phyloP scores from a whole-genome alignment of 2,329 filamentous ascomycete species.

The Pochonia chlamydosporia region DNA sequence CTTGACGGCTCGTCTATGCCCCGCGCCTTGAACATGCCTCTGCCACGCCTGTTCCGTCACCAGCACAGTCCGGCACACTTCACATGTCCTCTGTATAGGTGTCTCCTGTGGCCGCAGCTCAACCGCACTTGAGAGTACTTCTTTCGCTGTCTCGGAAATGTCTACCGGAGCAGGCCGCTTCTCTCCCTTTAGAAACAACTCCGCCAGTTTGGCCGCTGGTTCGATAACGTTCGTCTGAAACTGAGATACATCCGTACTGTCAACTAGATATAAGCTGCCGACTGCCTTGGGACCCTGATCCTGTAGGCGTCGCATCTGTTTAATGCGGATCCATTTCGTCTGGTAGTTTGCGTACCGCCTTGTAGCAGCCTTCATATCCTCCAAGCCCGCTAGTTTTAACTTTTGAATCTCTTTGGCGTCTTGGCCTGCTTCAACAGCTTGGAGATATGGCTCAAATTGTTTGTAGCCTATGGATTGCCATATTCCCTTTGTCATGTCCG shows the following conservation, averaged over 20 bases:
- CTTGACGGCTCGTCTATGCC: conserved; percentile 27
- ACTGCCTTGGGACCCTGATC: conserved; percentile 45
- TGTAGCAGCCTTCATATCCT: conserved; percentile 75
- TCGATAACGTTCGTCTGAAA: conserved; percentile 61
- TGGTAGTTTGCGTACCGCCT: conserved; percentile 84
- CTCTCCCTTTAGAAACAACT: conserved; percentile 55
- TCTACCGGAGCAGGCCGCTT: conserved; percentile 45
- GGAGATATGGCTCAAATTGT: conserved; percentile 72
- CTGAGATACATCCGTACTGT: conserved; percentile 62
- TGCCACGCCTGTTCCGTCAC: conserved; percentile 47
- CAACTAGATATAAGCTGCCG: conserved; percentile 67
- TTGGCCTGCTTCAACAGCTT: conserved; percentile 30
- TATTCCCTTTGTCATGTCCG: conserved; percentile 77
- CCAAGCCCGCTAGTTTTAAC: conserved; percentile 55
- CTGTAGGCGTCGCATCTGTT: conserved; percentile 65
- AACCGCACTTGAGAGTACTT: conserved; percentile 47
- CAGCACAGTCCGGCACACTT: conserved; percentile 62
- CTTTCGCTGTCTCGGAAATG: conserved; percentile 41
- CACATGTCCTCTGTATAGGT: conserved; percentile 58
- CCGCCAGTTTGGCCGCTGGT: conserved; percentile 57
- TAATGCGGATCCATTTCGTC: conserved; percentile 78
- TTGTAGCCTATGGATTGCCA: conserved; percentile 98
- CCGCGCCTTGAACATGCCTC: conserved; percentile 30
- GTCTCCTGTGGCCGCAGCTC: conserved; percentile 45
- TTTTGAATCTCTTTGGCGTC: conserved; percentile 39